Percentiles rank a stretch among this genome's conserved stretches.
Evolutionary conservation across 345 rosid species (phyloP).

Genomic region (Eucalyptus albens): DNA sequence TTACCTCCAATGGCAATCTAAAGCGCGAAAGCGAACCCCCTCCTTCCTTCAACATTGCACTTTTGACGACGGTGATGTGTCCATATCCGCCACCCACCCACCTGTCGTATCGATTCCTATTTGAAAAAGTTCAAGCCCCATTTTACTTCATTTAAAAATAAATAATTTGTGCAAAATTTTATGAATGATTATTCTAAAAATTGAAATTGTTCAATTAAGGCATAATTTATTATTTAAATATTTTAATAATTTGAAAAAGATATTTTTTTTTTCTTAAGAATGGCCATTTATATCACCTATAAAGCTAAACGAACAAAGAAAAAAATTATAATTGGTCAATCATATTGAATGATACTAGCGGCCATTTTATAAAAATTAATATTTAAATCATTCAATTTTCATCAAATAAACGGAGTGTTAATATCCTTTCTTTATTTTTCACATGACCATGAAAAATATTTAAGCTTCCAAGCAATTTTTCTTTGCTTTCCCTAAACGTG

Average conservation of each 20-base stretch:
- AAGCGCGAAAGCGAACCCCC: background rate
- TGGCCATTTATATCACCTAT: background rate
- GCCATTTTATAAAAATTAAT: too few species aligned
- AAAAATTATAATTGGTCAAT: background rate
- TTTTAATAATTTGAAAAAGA: too few species aligned
- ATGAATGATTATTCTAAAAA: fast-evolving
- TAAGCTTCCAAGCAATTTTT: background rate
- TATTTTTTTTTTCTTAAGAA: too few species aligned
- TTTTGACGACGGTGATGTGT: background rate
- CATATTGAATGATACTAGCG: background rate
- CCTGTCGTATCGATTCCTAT: background rate
- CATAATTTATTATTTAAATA: too few species aligned
- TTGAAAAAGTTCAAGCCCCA: background rate
- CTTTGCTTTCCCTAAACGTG: background rate
- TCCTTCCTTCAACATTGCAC: background rate
- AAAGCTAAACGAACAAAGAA: too few species aligned
- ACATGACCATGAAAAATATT: background rate
- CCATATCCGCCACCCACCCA: background rate
- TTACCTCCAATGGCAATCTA: background rate
- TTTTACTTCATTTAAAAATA: background rate
- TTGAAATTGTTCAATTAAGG: too few species aligned
- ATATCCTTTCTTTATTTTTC: background rate
- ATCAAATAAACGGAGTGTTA: background rate
- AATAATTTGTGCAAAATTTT: fast-evolving
- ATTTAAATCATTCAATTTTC: background rate